Evolutionary conservation across 345 rosid species (phyloP).

Genomic region (Populus alba): DNA sequence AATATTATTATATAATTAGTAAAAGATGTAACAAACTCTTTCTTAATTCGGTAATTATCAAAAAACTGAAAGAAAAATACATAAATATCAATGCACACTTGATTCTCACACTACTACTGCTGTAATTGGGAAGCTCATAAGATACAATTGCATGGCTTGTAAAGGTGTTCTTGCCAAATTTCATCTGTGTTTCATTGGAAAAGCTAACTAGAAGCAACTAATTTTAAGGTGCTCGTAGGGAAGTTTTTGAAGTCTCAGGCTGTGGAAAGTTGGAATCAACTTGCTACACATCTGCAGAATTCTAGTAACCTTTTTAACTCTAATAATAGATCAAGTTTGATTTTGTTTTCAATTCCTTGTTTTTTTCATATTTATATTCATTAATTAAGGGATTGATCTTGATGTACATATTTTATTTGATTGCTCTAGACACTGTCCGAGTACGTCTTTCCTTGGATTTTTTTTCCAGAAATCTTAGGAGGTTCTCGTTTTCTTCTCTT

Average conservation of each 20-base stretch:
- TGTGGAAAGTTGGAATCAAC: neutral
- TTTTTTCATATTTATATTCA: too few relatives aligned
- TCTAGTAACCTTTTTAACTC: constrained; percentile 48
- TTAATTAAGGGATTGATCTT: constrained; percentile 21
- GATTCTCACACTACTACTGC: too few relatives aligned
- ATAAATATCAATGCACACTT: too few relatives aligned
- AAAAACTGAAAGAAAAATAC: too few relatives aligned
- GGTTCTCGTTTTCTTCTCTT: neutral
- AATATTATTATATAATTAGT: too few relatives aligned
- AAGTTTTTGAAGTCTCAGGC: constrained; percentile 11
- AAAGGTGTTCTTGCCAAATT: constrained; percentile 44
- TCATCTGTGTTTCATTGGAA: constrained; percentile 41
- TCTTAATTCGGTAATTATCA: too few relatives aligned
- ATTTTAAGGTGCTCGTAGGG: constrained; percentile 30
- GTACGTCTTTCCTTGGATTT: constrained; percentile 21
- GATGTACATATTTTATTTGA: constrained; percentile 40
- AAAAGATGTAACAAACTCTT: too few relatives aligned
- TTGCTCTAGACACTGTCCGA: constrained; percentile 35
- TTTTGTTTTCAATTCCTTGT: neutral
- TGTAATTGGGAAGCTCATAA: constrained; percentile 14
- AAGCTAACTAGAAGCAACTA: constrained; percentile 40
- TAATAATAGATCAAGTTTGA: constrained; percentile 32
- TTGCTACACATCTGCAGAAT: constrained; percentile 30
- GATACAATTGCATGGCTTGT: constrained; percentile 38
- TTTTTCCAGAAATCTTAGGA: constrained; percentile 9